Evolutionary conservation across 495 filamentous ascomycete genomes (phyloP), one percentile per base, ranked within the genome.

Genomic region (Sordaria brevicollis): DNA sequence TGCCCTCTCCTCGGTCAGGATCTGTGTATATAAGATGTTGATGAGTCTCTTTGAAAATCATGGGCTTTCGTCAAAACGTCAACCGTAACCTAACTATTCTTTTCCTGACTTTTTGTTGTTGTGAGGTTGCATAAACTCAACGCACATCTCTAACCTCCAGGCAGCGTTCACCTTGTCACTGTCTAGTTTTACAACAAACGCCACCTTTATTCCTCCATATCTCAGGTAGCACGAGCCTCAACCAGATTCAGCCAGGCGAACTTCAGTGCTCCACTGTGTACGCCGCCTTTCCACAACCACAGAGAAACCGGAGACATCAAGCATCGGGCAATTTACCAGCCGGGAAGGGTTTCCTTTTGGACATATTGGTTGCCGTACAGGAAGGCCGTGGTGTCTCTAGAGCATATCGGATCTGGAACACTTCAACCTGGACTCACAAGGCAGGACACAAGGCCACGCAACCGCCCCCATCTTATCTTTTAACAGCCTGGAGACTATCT

Each of bases 211-310:
- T 54, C 69, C 9, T 38, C 65, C 54, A 67, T 65, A 35, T 69
- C 71, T 66, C 34, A 49, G 38, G 39, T 73, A 17, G 19, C 71
- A 75, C 73, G 65, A 75, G 74, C 68, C 74, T 75, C 70, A 74
- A 72, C 43, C 65, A 71, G 49, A 31, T 62, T 31, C 49, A 62
- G 49, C 49, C 49, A 62, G 49, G 25, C 25, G 29, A 62, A 62
- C 25, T 7, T 62, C 49, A 57, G 49, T 57, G 49, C 49, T 57
- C 21, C 49, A 15, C 49, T 57, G 49, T 57, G 49, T 57, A 57
- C 49, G 49, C 49, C 49, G n/a, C n/a, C n/a, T n/a, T 25, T 31
- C 25, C 49, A 62, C 49, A 62, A 62, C 25, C 25, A 62, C 49
- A 62, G 17, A 25, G 29, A 25, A 62, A 62, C 49, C 15, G 29